Percentiles rank a stretch among this genome's conserved stretches.
Evolutionary conservation across 2,329 filamentous ascomycete genomes (phyloP).

Genomic region (Talaromyces marneffei): DNA sequence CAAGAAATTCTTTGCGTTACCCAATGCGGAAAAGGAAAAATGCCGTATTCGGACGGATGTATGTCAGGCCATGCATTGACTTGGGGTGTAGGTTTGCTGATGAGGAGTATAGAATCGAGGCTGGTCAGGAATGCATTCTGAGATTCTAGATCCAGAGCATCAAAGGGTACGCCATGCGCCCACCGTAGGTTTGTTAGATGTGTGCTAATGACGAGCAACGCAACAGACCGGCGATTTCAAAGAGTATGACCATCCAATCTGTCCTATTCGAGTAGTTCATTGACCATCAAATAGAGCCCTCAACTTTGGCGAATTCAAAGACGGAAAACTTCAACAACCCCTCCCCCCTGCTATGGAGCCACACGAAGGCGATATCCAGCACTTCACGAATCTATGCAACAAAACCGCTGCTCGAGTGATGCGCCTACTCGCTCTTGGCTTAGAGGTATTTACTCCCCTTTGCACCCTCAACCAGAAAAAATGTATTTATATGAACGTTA

Average conservation of each 20-base stretch:
- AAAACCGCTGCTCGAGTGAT: conserved; percentile 67
- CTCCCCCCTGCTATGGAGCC: conserved; percentile 60
- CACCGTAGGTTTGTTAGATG: neutral
- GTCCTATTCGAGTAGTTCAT: neutral
- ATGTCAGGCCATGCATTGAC: conserved; percentile 14
- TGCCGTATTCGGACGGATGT: conserved; percentile 66
- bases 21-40: conserved; percentile 63
- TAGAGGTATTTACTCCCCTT: conserved; percentile 48
- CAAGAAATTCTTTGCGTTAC: conserved; percentile 64
- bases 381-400: conserved; percentile 67
- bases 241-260: conserved; percentile 52
- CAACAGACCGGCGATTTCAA: conserved; percentile 74
- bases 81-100: neutral
- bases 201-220: conserved; percentile 8
- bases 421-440: conserved; percentile 68
- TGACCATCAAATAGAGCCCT: conserved; percentile 61
- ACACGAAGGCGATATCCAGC: conserved; percentile 56
- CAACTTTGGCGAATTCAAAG: conserved; percentile 76
- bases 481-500: neutral
- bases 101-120: conserved; percentile 62
- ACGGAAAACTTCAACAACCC: conserved; percentile 67
- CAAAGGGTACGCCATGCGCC: conserved; percentile 60
- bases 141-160: conserved; percentile 77
- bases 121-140: conserved; percentile 81
- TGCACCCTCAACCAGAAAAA: neutral